These are phyloP conservation scores for Heritiera littoralis DNA, from an alignment of 345 rosid species.

Conservation along the genomic window DNA sequence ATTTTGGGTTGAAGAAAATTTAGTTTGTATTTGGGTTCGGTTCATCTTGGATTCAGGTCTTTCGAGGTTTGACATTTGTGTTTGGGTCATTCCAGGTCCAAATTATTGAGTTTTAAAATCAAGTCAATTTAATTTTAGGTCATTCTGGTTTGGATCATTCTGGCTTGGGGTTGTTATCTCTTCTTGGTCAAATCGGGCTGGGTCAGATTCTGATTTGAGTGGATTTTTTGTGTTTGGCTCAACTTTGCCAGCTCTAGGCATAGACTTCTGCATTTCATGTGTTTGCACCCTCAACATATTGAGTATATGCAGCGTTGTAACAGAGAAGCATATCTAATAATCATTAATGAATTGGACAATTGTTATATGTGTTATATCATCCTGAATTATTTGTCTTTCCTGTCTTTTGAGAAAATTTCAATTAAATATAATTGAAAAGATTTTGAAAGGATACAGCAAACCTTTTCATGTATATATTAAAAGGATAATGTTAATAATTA, in stretches of 20 bases:
- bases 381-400: not conserved
- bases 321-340: not conserved
- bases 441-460: not conserved
- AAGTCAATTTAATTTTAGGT: no score
- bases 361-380: not conserved
- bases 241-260: no score
- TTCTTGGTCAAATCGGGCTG: no score
- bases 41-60: no score
- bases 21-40: no score
- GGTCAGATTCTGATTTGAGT: no score
- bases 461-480: not conserved
- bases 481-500: not conserved
- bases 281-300: not conserved
- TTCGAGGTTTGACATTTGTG: no score
- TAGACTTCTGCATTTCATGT: not conserved
- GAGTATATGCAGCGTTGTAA: not conserved
- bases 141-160: no score
- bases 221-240: no score
- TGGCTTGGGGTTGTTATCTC: not conserved
- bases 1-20: no score
- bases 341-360: not conserved
- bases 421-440: not conserved
- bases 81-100: not conserved
- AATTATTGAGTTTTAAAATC: not conserved
- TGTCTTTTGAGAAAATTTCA: not conserved